phyloP scores from a whole-genome alignment of 2,329 filamentous ascomycete genomes.

The Paecilomyces dactylethromorphus region DNA sequence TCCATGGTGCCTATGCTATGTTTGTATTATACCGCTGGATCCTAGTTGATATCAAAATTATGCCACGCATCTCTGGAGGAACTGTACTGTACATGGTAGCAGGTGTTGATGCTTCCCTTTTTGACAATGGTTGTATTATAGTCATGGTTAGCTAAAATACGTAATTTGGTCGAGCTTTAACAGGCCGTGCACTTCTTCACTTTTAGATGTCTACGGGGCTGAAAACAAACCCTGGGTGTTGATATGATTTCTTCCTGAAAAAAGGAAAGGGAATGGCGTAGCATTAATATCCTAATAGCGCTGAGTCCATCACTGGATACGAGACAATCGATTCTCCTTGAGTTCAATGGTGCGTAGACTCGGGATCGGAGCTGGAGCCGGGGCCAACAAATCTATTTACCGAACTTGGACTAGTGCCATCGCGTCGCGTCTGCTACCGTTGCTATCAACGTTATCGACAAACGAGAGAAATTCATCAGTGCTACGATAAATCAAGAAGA shows the following conservation, averaged over 20 bases:
- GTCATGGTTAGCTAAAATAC: neutral
- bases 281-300: neutral
- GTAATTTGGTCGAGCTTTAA: neutral
- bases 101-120: neutral
- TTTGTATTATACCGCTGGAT: neutral
- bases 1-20: neutral
- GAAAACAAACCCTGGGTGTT: constrained; percentile 2
- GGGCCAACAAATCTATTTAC: neutral
- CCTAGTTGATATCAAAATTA: neutral
- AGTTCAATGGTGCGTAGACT: neutral
- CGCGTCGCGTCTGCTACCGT: constrained; percentile 18
- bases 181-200: too few species aligned
- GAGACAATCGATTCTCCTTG: neutral
- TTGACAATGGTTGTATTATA: neutral
- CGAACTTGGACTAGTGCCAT: constrained; percentile 2
- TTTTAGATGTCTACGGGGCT: neutral
- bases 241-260: neutral
- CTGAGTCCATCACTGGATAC: too few species aligned
- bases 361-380: neutral
- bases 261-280: neutral
- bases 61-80: neutral
- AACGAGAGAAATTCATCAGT: neutral
- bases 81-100: neutral
- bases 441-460: constrained; percentile 6
- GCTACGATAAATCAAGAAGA: neutral